Base-by-base conservation (phyloP, 2,329 filamentous ascomycete species). In the Thermothelomyces thermophilus region DNA sequence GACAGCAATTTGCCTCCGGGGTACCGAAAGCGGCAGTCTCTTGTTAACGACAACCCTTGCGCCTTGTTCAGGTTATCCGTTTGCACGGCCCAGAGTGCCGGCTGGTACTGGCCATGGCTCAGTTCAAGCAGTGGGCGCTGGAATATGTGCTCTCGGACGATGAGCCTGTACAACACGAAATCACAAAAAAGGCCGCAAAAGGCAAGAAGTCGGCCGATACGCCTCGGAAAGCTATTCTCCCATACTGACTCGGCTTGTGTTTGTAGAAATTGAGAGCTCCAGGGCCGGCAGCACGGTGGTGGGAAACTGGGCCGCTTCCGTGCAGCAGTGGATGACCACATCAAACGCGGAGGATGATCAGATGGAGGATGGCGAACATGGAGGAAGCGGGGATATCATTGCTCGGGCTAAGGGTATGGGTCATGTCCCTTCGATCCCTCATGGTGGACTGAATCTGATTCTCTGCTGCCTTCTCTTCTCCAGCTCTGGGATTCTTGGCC, bases 401-500 rank as follows among this genome's bases (percentile, higher is more conserved):
- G 66, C 73, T 2, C 70, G 77, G 41, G 73, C 77, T 13, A 79
- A 76, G 60, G 73, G 74, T 75, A 56, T 51, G 50, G 7, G 24
- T 5, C 9, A 5, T 26, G 19, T 41, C 26, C 22, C 14, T 7
- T 16, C 8, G 19, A 33, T 7, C 11, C 14, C 28, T n/a, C 31
- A 16, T 9, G 8, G 33, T 16, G 13, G 33, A 35, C 14, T 6
- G 33, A n/a, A 35, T 11, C 33, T 35, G 6, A 16, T 35, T 6
- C 13, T n/a, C n/a, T 2, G 26, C 5, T 36, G 39, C 42, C 24
- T 13, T 8, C 33, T 19, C 17, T 26, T 22, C 17, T 26, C 19
- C 35, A 77, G 79, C 78, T 6, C 60, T 82, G 42, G 72, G 74
- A n/a, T 82, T 81, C 53, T 66, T 82, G 24, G 75, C 78, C 1